A percentile compares a stretch with the other conserved stretches of the same genome.
phyloP scores from a whole-genome alignment of 495 filamentous ascomycete genomes.

The Monascus purpureus region DNA sequence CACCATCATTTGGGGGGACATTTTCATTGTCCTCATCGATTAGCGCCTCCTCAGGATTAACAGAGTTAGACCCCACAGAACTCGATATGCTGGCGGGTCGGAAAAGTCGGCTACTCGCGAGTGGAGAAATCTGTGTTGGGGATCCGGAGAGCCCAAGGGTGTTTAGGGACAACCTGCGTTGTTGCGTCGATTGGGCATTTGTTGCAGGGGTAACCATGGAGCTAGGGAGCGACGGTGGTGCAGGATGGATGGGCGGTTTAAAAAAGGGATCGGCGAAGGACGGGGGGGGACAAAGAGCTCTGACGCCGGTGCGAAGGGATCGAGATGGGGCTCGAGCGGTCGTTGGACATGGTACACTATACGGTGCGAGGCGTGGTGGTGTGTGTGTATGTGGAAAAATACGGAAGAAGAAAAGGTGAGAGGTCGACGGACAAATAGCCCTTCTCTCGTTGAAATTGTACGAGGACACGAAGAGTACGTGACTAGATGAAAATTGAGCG shows the following conservation, averaged over 20 bases:
- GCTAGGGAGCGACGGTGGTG: conserved; percentile 31
- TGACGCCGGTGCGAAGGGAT: conserved; percentile 31
- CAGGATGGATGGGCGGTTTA: conserved; percentile 10
- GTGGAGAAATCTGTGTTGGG: conserved; percentile 46
- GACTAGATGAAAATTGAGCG: too few species aligned
- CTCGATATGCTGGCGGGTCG: conserved; percentile 62
- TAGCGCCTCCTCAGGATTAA: conserved; percentile 72
- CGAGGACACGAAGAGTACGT: too few species aligned
- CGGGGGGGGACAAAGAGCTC: conserved; percentile 31
- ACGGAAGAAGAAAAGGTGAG: conserved; percentile 7
- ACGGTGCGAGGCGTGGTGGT: too few species aligned
- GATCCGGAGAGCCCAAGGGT: conserved; percentile 75
- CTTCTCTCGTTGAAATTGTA: conserved; percentile 9
- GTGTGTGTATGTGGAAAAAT: too few species aligned
- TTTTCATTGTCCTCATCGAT: conserved; percentile 74
- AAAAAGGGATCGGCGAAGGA: conserved; percentile 34
- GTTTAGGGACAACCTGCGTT: conserved; percentile 76
- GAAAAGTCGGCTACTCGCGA: conserved; percentile 25
- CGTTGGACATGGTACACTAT: conserved; percentile 39
- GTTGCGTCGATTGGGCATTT: conserved; percentile 49
- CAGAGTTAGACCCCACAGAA: conserved; percentile 57
- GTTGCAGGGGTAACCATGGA: conserved; percentile 52
- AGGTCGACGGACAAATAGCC: conserved; percentile 19
- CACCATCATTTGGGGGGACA: conserved; percentile 29
- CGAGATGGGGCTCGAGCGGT: conserved; percentile 34